Evolutionary conservation across 495 filamentous ascomycete genomes (phyloP), one percentile per base, ranked within the genome.

Genomic region (Bathelium albidoporum): DNA sequence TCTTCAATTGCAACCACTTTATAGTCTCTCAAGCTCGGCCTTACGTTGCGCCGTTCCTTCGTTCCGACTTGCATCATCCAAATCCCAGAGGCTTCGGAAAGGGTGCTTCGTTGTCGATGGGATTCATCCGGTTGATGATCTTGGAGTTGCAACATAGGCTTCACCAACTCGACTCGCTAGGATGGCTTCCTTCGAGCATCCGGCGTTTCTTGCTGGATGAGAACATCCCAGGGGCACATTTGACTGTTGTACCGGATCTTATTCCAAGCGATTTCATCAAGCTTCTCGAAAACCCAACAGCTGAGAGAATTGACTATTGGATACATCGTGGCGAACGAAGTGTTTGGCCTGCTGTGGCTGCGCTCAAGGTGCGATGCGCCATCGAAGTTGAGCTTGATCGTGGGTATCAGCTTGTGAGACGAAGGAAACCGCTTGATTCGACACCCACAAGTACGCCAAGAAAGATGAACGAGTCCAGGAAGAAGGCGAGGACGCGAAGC

Each of bases 1-100:
- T 96, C 31, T 96, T 96, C 81, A 96, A 96, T 72, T 87, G 96
- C 66, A 92, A 91, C 74, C 89, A 92, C 77, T 92, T 89, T 77
- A 85, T 92, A 64, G 83, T 92, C 64, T 87, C 83, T 64, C 89
- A 91, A 73, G 87, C 88, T 0, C 81, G 89, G 3, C 89, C 88
- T 0, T 91, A 90, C 71, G 75, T 92, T 20, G 84, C 87, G n/a
- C 93, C 93, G 1, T 95, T 96, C 70, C 78, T 96, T 1, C 85
- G 86, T 34, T 85, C 84, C 43, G 89, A 95, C 65, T 83, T 91
- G 73, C 87, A 91, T 70, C 86, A 89, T 31, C 85, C 90, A 2
- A 83, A 86, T 43, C 79, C 80, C 5, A 79, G 83, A 29, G 78
- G 5, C 80, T 77, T 36, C 32, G 49, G 49, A 9, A 55, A 55